These are phyloP conservation scores for Sporopachydermia lactativora DNA, from an alignment of 805 yeast genomes.

Conservation along the genomic window DNA sequence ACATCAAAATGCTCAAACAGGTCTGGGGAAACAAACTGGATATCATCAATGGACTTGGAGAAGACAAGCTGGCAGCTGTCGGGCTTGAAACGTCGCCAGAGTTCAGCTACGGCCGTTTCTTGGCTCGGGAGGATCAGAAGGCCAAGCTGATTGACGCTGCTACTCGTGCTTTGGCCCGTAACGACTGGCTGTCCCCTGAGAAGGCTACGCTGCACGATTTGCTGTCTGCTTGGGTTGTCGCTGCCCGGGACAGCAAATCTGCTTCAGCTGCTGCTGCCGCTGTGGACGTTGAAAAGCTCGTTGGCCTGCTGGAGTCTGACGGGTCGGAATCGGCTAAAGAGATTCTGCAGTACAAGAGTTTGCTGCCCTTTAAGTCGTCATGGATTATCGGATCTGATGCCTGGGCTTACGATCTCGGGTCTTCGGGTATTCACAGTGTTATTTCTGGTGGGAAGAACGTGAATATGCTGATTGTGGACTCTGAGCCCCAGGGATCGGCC, in stretches of 20 bases:
- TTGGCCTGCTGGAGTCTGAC: constrained; percentile 26
- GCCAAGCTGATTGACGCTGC: constrained; percentile 29
- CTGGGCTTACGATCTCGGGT: constrained; percentile 89
- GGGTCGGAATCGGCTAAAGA: constrained; percentile 27
- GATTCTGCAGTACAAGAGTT: constrained; percentile 32
- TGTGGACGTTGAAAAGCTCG: constrained; percentile 19
- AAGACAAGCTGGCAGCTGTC: constrained; percentile 24
- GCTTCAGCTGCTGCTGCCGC: constrained; percentile 19
- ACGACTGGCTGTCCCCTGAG: constrained; percentile 27
- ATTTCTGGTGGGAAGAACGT: constrained; percentile 62
- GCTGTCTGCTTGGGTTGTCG: constrained; percentile 60
- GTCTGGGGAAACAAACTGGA: constrained; percentile 41
- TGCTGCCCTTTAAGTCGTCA: constrained; percentile 33
- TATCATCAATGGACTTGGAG: constrained; percentile 44
- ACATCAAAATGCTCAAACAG: constrained; percentile 61
- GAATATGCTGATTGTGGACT: constrained; percentile 77
- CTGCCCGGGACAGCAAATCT: constrained; percentile 10
- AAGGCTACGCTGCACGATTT: constrained; percentile 36
- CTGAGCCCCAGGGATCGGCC: constrained; percentile 46
- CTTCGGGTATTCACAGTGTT: constrained; percentile 81
- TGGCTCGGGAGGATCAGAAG: constrained; percentile 41
- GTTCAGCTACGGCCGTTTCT: constrained; percentile 69
- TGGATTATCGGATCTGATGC: constrained; percentile 94
- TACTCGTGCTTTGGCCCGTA: constrained; percentile 22
- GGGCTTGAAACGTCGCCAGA: constrained; percentile 54